Conservation (phyloP, 2,329 filamentous ascomycete genomes). For the Davidsoniella virescens region DNA sequence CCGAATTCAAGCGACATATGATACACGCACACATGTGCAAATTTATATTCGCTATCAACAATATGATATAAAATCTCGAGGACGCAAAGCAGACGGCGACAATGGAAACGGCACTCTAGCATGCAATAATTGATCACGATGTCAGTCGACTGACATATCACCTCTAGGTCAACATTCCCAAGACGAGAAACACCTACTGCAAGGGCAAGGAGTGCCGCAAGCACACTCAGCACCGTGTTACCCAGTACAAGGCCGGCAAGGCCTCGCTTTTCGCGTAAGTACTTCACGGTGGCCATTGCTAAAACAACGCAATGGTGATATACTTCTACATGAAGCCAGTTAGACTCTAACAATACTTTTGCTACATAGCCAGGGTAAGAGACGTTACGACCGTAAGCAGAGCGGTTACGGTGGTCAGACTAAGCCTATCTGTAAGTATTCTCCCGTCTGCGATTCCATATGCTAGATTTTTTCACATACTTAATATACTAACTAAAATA, state of each 20-base stretch:
- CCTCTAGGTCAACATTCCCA: conserved; percentile 84
- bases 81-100: neutral
- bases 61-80: too few species aligned
- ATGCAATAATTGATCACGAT: neutral
- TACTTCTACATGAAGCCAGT: neutral
- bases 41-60: too few species aligned
- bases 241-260: conserved; percentile 95
- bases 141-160: conserved; percentile 19
- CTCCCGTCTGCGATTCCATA: neutral
- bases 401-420: conserved; percentile 99
- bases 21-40: neutral
- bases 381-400: conserved; percentile 98
- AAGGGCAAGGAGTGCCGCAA: conserved; percentile 89
- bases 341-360: conserved; percentile 2
- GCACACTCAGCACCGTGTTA: conserved; percentile 85
- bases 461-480: neutral
- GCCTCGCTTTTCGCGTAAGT: conserved; percentile 66
- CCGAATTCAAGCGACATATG: too few species aligned
- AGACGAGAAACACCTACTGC: conserved; percentile 95
- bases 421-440: conserved; percentile 62
- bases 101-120: neutral
- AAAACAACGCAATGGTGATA: neutral
- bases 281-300: neutral
- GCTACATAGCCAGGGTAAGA: conserved; percentile 64
- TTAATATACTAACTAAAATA: neutral